Conservation (phyloP, 495 filamentous ascomycete species). For the Neurospora sp. region DNA sequence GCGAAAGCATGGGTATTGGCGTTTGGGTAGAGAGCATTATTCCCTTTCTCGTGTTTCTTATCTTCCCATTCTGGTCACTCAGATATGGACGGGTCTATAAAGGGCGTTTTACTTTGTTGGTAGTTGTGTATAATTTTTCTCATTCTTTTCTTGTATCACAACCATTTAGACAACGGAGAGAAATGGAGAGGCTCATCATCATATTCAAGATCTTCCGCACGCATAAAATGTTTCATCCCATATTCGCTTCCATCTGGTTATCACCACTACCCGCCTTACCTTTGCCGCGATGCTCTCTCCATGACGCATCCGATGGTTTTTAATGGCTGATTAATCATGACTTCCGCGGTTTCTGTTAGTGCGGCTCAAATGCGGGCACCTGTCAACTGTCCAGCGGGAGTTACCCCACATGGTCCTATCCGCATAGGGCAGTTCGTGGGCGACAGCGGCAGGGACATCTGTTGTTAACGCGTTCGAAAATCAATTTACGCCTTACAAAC, state of each 20-base stretch:
- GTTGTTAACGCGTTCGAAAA: conserved; percentile 3
- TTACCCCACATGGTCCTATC: not conserved
- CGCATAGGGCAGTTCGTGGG: not conserved
- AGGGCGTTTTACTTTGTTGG: not conserved
- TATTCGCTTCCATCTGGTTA: not conserved
- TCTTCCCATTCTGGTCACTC: not conserved
- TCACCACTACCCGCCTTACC: not conserved
- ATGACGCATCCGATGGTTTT: not conserved
- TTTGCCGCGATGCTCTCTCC: not conserved
- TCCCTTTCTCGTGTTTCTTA: not conserved
- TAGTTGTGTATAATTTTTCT: not conserved
- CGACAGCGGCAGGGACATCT: not conserved
- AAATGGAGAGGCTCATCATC: not conserved
- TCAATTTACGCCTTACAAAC: conserved; percentile 3
- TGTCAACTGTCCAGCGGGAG: not conserved
- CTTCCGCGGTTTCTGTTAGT: not conserved
- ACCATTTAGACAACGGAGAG: not conserved
- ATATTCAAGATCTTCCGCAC: not conserved
- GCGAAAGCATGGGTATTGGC: conserved; percentile 1
- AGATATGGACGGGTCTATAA: not conserved
- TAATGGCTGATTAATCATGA: not conserved
- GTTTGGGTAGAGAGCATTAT: conserved; percentile 1
- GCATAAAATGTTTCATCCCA: not conserved
- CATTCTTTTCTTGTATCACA: not conserved
- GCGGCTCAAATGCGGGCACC: not conserved